phyloP scores from a whole-genome alignment of 345 rosid species.

The Eucalyptus dawsonii region DNA sequence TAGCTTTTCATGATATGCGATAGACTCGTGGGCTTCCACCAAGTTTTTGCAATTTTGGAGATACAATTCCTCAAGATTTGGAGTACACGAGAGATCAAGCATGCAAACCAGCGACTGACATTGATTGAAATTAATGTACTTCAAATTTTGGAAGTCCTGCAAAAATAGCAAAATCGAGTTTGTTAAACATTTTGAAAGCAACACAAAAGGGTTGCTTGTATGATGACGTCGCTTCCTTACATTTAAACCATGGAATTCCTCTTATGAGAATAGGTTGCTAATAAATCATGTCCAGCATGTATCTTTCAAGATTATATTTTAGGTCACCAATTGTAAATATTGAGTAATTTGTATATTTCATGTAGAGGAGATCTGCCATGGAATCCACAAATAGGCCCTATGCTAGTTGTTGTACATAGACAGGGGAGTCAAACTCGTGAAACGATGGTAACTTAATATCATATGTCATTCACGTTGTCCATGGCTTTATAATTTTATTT shows the following conservation, averaged over 20 bases:
- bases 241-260: too few relatives aligned
- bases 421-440: too few relatives aligned
- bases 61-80: background rate
- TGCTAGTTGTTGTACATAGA: too few relatives aligned
- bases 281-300: background rate
- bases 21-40: background rate
- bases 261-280: background rate
- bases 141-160: background rate
- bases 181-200: background rate
- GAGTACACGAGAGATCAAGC: background rate
- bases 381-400: too few relatives aligned
- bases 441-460: too few relatives aligned
- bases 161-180: background rate
- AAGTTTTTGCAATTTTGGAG: background rate
- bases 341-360: too few relatives aligned
- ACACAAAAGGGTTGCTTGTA: background rate
- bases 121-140: background rate
- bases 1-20: background rate
- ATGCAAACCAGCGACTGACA: background rate
- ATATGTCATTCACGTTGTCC: too few relatives aligned
- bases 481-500: too few relatives aligned
- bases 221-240: background rate
- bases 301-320: too few relatives aligned
- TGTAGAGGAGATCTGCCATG: too few relatives aligned
- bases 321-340: background rate